These are phyloP conservation scores for Carpinus viminea DNA, from an alignment of 306 rosid species.

Conservation along the genomic window DNA sequence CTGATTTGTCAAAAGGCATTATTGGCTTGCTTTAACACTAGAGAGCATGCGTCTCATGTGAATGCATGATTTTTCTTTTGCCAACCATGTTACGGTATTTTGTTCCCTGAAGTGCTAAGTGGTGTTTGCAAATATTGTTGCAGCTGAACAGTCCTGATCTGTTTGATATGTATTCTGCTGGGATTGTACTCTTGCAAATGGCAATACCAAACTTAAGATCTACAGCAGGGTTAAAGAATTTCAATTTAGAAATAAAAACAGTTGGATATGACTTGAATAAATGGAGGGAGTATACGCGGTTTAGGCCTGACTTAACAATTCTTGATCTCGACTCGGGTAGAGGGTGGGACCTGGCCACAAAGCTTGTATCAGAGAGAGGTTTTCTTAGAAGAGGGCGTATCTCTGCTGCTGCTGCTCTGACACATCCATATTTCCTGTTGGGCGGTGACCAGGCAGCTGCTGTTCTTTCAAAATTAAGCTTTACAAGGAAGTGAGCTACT, in stretches of 20 bases:
- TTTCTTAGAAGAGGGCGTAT: slow-evolving; percentile 47
- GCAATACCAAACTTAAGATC: slow-evolving; percentile 83
- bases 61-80: slow-evolving; percentile 4
- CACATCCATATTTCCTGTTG: slow-evolving; percentile 60
- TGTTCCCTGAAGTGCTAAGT: slow-evolving; percentile 27
- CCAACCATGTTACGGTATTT: background rate
- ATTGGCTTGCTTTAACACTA: slow-evolving; percentile 16
- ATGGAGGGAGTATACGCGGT: slow-evolving; percentile 74
- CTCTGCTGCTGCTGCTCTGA: slow-evolving; percentile 54
- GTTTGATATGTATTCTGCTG: slow-evolving; percentile 95
- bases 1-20: background rate
- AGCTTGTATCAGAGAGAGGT: slow-evolving; percentile 50
- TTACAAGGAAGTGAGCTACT: slow-evolving; percentile 31
- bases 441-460: slow-evolving; percentile 63
- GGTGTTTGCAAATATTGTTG: slow-evolving; percentile 38
- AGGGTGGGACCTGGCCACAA: slow-evolving; percentile 59
- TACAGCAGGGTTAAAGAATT: slow-evolving; percentile 75
- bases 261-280: slow-evolving; percentile 70
- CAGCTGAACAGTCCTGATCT: slow-evolving; percentile 97
- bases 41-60: slow-evolving; percentile 1
- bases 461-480: slow-evolving; percentile 52
- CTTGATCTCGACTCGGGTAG: slow-evolving; percentile 57
- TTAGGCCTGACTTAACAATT: slow-evolving; percentile 56
- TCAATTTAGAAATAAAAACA: slow-evolving; percentile 69
- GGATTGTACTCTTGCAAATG: slow-evolving; percentile 92